Percentiles rank a stretch among this genome's conserved stretches.
Conservation (phyloP, 164 flowering plant genomes). For the Tetracentron sinense region DNA sequence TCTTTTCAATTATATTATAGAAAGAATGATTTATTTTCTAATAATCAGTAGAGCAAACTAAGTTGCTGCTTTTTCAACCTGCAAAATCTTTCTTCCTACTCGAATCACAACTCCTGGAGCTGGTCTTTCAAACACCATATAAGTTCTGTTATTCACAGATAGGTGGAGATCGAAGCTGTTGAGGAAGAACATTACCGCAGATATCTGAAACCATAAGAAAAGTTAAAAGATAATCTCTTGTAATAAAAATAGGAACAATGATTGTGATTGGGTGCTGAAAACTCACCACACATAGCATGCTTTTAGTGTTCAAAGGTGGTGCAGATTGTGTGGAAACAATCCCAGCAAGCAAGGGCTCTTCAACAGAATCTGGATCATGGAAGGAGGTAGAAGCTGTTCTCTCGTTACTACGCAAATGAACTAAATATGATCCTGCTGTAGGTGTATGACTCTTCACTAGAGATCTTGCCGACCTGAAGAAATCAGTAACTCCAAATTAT, state of each 20-base stretch:
- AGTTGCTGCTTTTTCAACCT: slow-evolving; percentile 28
- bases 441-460: slow-evolving; percentile 52
- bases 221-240: background rate
- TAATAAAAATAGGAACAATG: background rate
- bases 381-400: slow-evolving; percentile 18
- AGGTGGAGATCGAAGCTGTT: slow-evolving; percentile 22
- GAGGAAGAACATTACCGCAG: slow-evolving; percentile 34
- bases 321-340: slow-evolving; percentile 26
- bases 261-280: background rate
- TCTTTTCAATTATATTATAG: too few species aligned
- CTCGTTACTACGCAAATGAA: slow-evolving; percentile 14
- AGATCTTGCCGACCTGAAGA: slow-evolving; percentile 68
- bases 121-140: slow-evolving; percentile 9
- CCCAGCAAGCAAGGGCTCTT: slow-evolving; percentile 55
- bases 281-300: slow-evolving; percentile 51
- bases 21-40: too few species aligned
- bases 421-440: slow-evolving; percentile 35
- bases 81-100: slow-evolving; percentile 52
- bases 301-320: slow-evolving; percentile 37
- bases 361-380: slow-evolving; percentile 16
- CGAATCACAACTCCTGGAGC: slow-evolving; percentile 32
- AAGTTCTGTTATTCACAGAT: slow-evolving; percentile 6
- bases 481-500: background rate
- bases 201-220: slow-evolving; percentile 33
- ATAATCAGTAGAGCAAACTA: too few species aligned